Conservation (phyloP, 495 filamentous ascomycete genomes). For the Penicillium pulvis region DNA sequence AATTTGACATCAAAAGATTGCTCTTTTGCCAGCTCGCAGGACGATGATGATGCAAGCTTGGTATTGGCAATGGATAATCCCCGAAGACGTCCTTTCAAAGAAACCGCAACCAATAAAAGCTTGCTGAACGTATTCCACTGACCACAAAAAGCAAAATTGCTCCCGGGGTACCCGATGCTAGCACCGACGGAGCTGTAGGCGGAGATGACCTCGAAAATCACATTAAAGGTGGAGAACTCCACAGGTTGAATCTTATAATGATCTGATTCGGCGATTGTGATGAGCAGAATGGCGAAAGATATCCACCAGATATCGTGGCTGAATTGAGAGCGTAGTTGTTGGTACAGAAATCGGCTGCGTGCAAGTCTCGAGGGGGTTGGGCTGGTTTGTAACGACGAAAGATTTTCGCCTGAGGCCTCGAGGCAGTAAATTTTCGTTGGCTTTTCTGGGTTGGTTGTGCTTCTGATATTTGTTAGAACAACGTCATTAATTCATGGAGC, state of each 20-base stretch:
- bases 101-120: conserved; percentile 71
- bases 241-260: conserved; percentile 66
- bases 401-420: conserved; percentile 18
- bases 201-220: conserved; percentile 82
- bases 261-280: conserved; percentile 68
- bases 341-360: conserved; percentile 51
- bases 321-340: conserved; percentile 75
- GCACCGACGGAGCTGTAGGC: conserved; percentile 87
- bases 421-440: conserved; percentile 47
- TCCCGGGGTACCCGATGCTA: conserved; percentile 65
- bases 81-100: conserved; percentile 75
- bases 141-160: conserved; percentile 70
- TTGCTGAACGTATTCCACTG: conserved; percentile 71
- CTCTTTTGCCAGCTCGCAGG: background rate
- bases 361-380: conserved; percentile 21
- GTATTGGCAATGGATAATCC: conserved; percentile 46
- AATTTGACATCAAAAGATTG: background rate
- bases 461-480: conserved; percentile 22
- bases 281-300: conserved; percentile 67
- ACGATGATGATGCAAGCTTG: background rate
- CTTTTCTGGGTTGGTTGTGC: conserved; percentile 51
- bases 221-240: conserved; percentile 78
- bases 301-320: conserved; percentile 87
- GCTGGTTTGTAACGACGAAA: conserved; percentile 40
- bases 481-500: background rate